A percentile compares a stretch with the other conserved stretches of the same genome.
phyloP scores from a whole-genome alignment of 441 rosid genomes.

The Adansonia madagascariensis region DNA sequence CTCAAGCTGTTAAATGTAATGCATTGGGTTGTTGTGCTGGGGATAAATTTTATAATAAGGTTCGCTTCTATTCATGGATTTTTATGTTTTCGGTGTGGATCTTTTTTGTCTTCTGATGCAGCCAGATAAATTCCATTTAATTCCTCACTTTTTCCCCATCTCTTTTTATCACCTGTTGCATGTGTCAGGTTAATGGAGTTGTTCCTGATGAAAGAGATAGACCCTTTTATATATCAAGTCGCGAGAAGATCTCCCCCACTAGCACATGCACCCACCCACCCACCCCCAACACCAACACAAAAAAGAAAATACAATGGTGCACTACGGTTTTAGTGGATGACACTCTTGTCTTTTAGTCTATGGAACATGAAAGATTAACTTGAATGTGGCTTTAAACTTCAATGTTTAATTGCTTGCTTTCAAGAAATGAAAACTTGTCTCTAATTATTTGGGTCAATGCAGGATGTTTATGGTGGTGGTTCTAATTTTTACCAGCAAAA shows the following conservation, averaged over 20 bases:
- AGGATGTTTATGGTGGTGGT: conserved; percentile 38
- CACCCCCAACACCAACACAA: background rate
- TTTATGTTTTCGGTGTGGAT: conserved; percentile 7
- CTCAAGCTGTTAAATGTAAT: conserved; percentile 37
- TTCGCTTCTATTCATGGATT: conserved; percentile 33
- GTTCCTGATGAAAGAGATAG: background rate
- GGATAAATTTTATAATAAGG: conserved; percentile 48
- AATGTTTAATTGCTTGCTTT: conserved; percentile 8
- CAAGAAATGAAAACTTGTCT: background rate
- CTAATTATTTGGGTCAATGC: conserved; percentile 17
- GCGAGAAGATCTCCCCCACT: background rate
- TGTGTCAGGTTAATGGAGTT: background rate
- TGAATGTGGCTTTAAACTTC: conserved; percentile 4
- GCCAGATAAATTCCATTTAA: background rate
- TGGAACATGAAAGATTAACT: background rate
- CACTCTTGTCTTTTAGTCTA: background rate
- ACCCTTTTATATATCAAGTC: background rate
- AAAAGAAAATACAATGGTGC: background rate
- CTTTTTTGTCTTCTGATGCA: background rate
- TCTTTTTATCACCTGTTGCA: background rate
- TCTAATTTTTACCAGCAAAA: conserved; percentile 33
- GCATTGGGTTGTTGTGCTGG: conserved; percentile 28
- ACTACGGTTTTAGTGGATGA: background rate
- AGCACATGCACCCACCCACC: background rate
- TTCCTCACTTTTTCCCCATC: conserved; percentile 2